Conservation (phyloP, 257 asterid genomes). For the Solanum etuberosum region DNA sequence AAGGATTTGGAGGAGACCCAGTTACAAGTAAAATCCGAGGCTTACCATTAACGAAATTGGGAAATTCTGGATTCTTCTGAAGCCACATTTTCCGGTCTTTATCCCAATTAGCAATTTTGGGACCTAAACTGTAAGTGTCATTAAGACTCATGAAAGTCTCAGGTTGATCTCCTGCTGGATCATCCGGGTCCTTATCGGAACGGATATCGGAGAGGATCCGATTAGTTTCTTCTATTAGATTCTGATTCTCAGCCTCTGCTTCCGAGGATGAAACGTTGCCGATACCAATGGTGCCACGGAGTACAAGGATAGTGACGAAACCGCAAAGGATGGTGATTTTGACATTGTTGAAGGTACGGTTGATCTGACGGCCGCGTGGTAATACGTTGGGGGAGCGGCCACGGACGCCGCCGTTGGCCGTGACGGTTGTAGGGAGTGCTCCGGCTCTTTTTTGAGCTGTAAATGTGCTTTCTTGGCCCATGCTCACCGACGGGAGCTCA, state of each 20-base stretch:
- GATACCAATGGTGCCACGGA: conserved; percentile 80
- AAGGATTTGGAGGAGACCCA: conserved; percentile 76
- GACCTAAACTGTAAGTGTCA: conserved; percentile 48
- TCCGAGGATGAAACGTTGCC: conserved; percentile 50
- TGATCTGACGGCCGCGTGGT: conserved; percentile 65
- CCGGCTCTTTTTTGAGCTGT: not conserved
- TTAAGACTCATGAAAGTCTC: conserved; percentile 26
- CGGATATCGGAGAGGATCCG: conserved; percentile 74
- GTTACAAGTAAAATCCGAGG: conserved; percentile 73
- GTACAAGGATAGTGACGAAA: conserved; percentile 71
- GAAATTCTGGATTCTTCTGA: conserved; percentile 49
- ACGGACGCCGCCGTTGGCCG: conserved; percentile 27
- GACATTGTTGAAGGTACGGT: conserved; percentile 56
- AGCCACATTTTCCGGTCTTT: conserved; percentile 59
- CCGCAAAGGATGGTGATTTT: conserved; percentile 82
- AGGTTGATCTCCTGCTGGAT: conserved; percentile 27
- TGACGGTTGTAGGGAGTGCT: not conserved
- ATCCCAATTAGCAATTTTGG: conserved; percentile 56
- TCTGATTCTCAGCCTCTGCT: conserved; percentile 51
- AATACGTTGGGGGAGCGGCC: conserved; percentile 23
- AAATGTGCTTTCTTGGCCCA: not conserved
- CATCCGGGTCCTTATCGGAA: conserved; percentile 47
- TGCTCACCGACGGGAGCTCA: not conserved
- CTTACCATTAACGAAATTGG: conserved; percentile 46
- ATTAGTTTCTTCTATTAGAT: conserved; percentile 46